Evolutionary conservation across 768 basidiomycete genomes (phyloP).

Genomic region (Cubamyces sp.): DNA sequence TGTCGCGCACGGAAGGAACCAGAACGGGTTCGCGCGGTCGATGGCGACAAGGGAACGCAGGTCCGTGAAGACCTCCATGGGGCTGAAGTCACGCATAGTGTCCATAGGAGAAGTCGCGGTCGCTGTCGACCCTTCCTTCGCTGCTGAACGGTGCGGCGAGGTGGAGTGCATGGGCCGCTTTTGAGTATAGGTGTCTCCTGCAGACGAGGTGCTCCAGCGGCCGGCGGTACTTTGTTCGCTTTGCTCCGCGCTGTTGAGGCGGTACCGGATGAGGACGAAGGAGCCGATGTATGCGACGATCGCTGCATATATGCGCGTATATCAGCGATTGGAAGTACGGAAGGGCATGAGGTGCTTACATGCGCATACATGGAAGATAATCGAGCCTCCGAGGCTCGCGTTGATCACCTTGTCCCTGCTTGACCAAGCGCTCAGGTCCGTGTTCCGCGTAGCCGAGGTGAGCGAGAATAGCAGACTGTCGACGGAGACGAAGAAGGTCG

Average conservation of each 20-base stretch:
- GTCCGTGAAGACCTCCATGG: constrained; percentile 20
- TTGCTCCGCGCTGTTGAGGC: constrained; percentile 52
- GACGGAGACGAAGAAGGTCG: constrained; percentile 64
- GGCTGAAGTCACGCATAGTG: constrained; percentile 23
- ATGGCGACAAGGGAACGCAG: constrained; percentile 28
- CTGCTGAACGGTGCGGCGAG: constrained; percentile 9
- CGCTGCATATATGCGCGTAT: constrained; percentile 32
- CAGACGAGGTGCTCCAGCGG: background rate
- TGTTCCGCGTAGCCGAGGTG: constrained; percentile 32
- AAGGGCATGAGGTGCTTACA: constrained; percentile 38
- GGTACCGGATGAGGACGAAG: constrained; percentile 59
- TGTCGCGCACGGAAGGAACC: constrained; percentile 12
- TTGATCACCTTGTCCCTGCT: constrained; percentile 24
- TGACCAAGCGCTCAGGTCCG: constrained; percentile 26
- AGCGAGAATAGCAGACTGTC: constrained; percentile 53
- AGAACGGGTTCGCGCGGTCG: constrained; percentile 26
- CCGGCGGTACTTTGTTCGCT: background rate
- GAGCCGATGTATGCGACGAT: constrained; percentile 56
- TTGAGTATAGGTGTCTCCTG: background rate
- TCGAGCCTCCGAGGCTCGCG: constrained; percentile 24
- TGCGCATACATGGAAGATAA: constrained; percentile 51
- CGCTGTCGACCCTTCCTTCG: background rate
- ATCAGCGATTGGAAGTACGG: background rate
- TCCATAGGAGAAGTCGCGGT: constrained; percentile 12
- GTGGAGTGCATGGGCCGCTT: background rate